phyloP scores from a whole-genome alignment of 805 yeast species.

The Torulaspora microellipsoides region DNA sequence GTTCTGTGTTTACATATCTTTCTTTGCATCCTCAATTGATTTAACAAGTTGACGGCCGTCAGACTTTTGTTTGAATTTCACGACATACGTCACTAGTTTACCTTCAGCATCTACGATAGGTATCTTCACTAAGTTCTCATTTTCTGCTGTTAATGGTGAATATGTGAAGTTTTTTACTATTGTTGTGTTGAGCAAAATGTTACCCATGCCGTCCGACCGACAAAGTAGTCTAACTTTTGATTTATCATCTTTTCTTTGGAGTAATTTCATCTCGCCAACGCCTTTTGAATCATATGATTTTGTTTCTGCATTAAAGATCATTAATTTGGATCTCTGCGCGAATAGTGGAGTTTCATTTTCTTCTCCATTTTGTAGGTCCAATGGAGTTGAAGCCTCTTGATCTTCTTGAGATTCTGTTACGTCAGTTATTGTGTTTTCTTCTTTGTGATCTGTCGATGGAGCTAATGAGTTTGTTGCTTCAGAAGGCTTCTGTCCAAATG shows the following conservation, averaged over 20 bases:
- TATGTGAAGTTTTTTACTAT: slow-evolving; percentile 57
- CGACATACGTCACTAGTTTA: slow-evolving; percentile 59
- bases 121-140: slow-evolving; percentile 61
- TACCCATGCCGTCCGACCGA: slow-evolving; percentile 84
- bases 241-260: slow-evolving; percentile 53
- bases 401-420: slow-evolving; percentile 46
- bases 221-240: slow-evolving; percentile 64
- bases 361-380: slow-evolving; percentile 65
- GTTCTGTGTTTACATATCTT: slow-evolving; percentile 24
- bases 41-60: slow-evolving; percentile 34
- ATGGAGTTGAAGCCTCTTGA: slow-evolving; percentile 46
- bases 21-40: slow-evolving; percentile 31
- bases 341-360: slow-evolving; percentile 66
- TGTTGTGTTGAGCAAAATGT: slow-evolving; percentile 68
- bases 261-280: slow-evolving; percentile 73
- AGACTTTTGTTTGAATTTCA: slow-evolving; percentile 58
- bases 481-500: slow-evolving; percentile 29
- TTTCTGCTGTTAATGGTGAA: slow-evolving; percentile 47
- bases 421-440: slow-evolving; percentile 42
- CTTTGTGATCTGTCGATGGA: slow-evolving; percentile 31
- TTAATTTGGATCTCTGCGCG: slow-evolving; percentile 67
- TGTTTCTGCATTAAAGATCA: slow-evolving; percentile 51
- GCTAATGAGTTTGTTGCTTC: slow-evolving; percentile 15
- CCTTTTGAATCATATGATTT: slow-evolving; percentile 62
- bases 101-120: slow-evolving; percentile 58